Conservation (phyloP, 345 rosid species). For the Theobroma cacao region DNA sequence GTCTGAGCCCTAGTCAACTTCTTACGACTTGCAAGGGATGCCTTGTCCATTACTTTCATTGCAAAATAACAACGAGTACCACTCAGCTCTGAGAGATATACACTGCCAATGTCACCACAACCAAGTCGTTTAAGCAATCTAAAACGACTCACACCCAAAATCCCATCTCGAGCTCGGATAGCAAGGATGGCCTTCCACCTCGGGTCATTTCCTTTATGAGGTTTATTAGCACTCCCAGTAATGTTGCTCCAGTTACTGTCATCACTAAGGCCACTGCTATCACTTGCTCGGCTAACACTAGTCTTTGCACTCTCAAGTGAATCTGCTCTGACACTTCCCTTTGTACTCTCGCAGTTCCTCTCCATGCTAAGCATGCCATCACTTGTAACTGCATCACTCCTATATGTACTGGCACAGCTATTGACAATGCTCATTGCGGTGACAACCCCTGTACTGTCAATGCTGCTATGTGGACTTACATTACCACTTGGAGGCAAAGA, state of each 20-base stretch:
- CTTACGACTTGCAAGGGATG: conserved; percentile 92
- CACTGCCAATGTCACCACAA: conserved; percentile 98
- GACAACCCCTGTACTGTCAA: conserved; percentile 66
- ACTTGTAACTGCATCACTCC: conserved; percentile 64
- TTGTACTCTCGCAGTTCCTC: conserved; percentile 16
- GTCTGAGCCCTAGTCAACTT: conserved; percentile 95
- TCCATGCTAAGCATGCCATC: conserved; percentile 67
- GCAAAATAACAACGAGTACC: conserved; percentile 92
- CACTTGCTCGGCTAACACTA: conserved; percentile 32
- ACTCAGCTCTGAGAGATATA: conserved; percentile 88
- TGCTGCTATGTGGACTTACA: conserved; percentile 85
- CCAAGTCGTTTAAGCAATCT: conserved; percentile 90
- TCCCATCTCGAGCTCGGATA: conserved; percentile 78
- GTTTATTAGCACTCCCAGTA: conserved; percentile 85
- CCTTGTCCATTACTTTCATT: conserved; percentile 99
- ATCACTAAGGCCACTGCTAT: conserved; percentile 27
- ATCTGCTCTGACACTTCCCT: conserved; percentile 13
- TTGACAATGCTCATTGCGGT: conserved; percentile 83
- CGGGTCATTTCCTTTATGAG: conserved; percentile 98
- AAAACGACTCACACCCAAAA: conserved; percentile 93
- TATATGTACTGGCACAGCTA: conserved; percentile 57
- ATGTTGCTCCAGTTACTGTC: conserved; percentile 80
- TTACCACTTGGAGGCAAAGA: conserved; percentile 93
- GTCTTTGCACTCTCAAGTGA: conserved; percentile 48
- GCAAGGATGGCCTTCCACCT: conserved; percentile 96